Percentiles rank a stretch among this genome's conserved stretches.
phyloP scores from a whole-genome alignment of 1,284 basidiomycete species.

The Phylloboletellus chloephorus region DNA sequence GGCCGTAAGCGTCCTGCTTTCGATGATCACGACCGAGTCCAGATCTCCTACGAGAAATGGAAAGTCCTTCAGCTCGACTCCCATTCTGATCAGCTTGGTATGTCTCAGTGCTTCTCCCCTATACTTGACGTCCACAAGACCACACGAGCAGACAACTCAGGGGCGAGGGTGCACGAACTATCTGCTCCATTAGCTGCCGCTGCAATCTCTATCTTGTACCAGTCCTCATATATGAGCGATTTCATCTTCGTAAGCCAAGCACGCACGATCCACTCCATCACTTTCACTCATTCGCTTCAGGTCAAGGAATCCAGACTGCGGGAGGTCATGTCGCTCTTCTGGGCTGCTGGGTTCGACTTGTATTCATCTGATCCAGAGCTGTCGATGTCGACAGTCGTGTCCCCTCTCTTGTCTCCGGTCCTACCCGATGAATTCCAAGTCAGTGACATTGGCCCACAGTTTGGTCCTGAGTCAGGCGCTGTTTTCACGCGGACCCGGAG shows the following conservation, averaged over 20 bases:
- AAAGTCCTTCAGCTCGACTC: conserved; percentile 74
- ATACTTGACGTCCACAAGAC: conserved; percentile 6
- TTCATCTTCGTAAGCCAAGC: conserved; percentile 64
- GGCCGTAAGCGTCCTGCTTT: conserved; percentile 25
- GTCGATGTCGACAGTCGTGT: conserved; percentile 35
- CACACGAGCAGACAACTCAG: conserved; percentile 50
- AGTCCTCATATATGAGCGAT: conserved; percentile 81
- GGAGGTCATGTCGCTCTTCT: conserved; percentile 57
- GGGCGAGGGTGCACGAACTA: conserved; percentile 70
- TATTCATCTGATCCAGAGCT: conserved; percentile 52
- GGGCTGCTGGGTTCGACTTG: conserved; percentile 60
- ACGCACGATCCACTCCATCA: background rate
- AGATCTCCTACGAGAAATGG: conserved; percentile 67
- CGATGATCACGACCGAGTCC: conserved; percentile 44
- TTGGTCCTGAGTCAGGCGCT: conserved; percentile 36
- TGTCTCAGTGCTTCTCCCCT: conserved; percentile 20
- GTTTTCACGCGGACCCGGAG: conserved; percentile 43
- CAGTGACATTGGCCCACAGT: conserved; percentile 34
- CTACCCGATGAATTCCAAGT: conserved; percentile 36
- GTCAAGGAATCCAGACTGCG: conserved; percentile 61
- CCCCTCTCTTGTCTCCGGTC: conserved; percentile 35
- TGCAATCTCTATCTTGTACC: conserved; percentile 80
- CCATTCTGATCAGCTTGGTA: conserved; percentile 61
- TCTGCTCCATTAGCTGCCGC: conserved; percentile 74
- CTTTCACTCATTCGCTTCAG: conserved; percentile 31